phyloP scores from a whole-genome alignment of 805 yeast species.

The Candida adriatica region DNA sequence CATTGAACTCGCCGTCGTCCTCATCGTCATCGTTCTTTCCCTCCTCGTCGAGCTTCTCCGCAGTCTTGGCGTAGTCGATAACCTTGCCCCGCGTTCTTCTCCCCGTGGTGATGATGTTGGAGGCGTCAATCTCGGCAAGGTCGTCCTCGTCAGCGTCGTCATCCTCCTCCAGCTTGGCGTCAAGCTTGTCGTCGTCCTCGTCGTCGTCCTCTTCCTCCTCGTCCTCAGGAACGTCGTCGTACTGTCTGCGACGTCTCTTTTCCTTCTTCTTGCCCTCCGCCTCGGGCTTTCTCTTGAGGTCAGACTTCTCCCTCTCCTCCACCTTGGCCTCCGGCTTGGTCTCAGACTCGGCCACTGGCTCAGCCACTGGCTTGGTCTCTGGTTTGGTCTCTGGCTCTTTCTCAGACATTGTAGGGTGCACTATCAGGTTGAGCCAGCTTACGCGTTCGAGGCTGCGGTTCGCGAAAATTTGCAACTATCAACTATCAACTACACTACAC shows the following conservation, averaged over 20 bases:
- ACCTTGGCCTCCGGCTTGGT: too few species aligned
- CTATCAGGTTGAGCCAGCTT: too few species aligned
- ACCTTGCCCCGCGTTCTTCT: constrained; percentile 88
- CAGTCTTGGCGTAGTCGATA: constrained; percentile 78
- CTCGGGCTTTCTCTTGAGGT: constrained; percentile 21
- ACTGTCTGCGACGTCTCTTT: constrained; percentile 52
- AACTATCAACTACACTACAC: too few species aligned
- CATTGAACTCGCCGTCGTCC: constrained; percentile 47
- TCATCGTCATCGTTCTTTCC: constrained; percentile 37
- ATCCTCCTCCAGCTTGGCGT: constrained; percentile 34
- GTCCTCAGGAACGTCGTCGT: constrained; percentile 55
- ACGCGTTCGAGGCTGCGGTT: too few species aligned
- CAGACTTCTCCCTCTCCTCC: too few species aligned
- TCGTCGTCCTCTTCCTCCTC: constrained; percentile 42
- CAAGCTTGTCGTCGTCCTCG: constrained; percentile 46
- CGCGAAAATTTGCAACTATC: too few species aligned
- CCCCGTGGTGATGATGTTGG: constrained; percentile 78
- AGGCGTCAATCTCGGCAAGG: constrained; percentile 68
- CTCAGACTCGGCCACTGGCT: not conserved
- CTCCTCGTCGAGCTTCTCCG: constrained; percentile 49
- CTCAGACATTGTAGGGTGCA: too few species aligned
- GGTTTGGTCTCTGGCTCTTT: constrained; percentile 1
- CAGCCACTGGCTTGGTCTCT: too few species aligned
- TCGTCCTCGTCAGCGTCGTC: constrained; percentile 76
- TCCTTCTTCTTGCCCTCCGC: constrained; percentile 32